Conservation (phyloP, 352 stramenopile genomes). For the Phytophthora pseudosyringae region DNA sequence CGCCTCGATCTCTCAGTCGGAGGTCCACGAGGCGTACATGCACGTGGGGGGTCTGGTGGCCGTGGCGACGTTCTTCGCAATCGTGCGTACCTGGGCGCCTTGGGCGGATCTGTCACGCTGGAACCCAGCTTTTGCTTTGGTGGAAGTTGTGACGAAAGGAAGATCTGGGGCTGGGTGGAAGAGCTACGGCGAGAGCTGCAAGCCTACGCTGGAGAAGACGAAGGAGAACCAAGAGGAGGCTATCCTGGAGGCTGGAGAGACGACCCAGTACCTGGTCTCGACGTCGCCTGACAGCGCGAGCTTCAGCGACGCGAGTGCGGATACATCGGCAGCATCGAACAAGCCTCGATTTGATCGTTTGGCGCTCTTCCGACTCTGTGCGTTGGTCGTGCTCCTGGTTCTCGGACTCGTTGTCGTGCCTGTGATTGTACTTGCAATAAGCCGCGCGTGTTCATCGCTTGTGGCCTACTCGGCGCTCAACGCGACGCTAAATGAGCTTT, state of each 20-base stretch:
- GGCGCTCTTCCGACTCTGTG: constrained; percentile 1
- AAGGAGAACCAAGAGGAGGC: neutral
- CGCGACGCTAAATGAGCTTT: constrained; percentile 48
- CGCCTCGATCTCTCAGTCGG: constrained; percentile 37
- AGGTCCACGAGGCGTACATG: constrained; percentile 30
- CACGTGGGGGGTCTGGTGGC: constrained; percentile 23
- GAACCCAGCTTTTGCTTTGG: constrained; percentile 28
- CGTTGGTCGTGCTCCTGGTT: constrained; percentile 1
- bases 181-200: neutral
- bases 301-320: constrained; percentile 13
- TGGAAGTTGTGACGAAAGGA: neutral
- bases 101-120: constrained; percentile 42
- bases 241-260: constrained; percentile 14
- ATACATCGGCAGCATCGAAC: constrained; percentile 1
- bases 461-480: constrained; percentile 50
- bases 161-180: neutral
- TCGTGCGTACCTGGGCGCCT: constrained; percentile 20
- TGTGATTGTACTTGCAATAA: constrained; percentile 23
- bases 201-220: neutral
- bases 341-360: neutral
- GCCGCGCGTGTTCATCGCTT: constrained; percentile 20
- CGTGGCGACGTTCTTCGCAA: constrained; percentile 23
- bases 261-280: constrained; percentile 16
- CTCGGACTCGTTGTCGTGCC: constrained; percentile 25
- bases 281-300: constrained; percentile 14